Conservation (phyloP, 345 rosid species). For the Lepidium aucheri region DNA sequence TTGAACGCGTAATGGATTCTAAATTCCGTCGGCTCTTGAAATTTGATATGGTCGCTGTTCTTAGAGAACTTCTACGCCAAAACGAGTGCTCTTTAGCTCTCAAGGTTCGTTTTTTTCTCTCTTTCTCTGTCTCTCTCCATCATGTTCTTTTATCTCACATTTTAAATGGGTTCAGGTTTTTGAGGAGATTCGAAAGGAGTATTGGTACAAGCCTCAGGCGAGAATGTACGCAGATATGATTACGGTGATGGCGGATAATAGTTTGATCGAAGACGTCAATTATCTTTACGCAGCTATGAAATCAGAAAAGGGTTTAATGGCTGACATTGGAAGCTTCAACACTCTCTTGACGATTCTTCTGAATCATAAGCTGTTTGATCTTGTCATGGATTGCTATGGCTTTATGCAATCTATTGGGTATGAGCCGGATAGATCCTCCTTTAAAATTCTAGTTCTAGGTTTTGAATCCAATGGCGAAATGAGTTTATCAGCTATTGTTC, state of each 20-base stretch:
- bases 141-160: background rate
- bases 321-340: constrained; percentile 47
- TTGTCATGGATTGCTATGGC: constrained; percentile 50
- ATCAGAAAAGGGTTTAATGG: constrained; percentile 38
- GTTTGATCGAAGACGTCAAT: constrained; percentile 37
- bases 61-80: constrained; percentile 71
- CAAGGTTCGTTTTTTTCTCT: constrained; percentile 27
- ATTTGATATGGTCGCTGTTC: constrained; percentile 77
- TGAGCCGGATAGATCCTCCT: constrained; percentile 60
- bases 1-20: constrained; percentile 36
- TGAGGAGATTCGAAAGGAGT: constrained; percentile 59
- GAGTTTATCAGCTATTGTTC: constrained; percentile 32
- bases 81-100: constrained; percentile 55
- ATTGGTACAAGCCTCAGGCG: constrained; percentile 69
- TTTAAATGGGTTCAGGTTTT: constrained; percentile 40
- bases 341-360: constrained; percentile 42
- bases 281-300: constrained; percentile 36
- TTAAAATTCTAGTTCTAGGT: constrained; percentile 48
- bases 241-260: constrained; percentile 41
- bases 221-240: constrained; percentile 50
- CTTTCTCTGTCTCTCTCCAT: background rate
- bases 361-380: constrained; percentile 33
- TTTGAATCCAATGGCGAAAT: constrained; percentile 46
- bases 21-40: constrained; percentile 63
- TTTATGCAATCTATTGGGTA: constrained; percentile 54